Evolutionary conservation across 495 filamentous ascomycete species (phyloP), one percentile per base, ranked within the genome.

Genomic region (Aspergillus bertholletiae): DNA sequence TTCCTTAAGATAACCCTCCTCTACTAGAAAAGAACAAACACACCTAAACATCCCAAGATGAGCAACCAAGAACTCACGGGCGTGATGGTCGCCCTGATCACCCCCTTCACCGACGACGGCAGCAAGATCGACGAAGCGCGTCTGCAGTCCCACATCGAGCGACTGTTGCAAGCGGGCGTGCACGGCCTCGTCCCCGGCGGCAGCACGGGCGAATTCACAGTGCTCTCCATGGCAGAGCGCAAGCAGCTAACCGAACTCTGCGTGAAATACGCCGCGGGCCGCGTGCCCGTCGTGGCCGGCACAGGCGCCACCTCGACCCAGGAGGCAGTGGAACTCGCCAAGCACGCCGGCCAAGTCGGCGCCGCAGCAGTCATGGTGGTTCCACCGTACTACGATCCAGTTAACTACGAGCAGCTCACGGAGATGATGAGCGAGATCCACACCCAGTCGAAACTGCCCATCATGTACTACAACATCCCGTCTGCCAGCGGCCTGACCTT

Each of bases 131-230:
- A 72, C 50, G 58, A 59, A 27, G 13, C 24, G 21, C 62, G 69
- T 12, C 66, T 73, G 0, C 52, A 73, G 51, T 44, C 58, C n/a
- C 69, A 73, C 61, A 73, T 74, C 49, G 65, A 71, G 46, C 66
- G 60, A 58, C 56, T 73, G 24, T 60, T 72, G 50, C 43, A 52
- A 11, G 60, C 68, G 12, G 71, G 71, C 22, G 53, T 69, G 27
- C 71, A 74, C 56, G 71, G 71, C 40, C 71, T 74, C 39, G 69
- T 74, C 3, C 71, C 71, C 8, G 68, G 64, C 21, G 71, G 71
- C 34, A 70, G 66, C 63, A 74, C 71, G 3, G 71, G 70, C 43
- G 70, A 74, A 57, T 74, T 74, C 66, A 70, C 71, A 12, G 58
- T 58, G 20, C 37, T 74, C 45, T 49, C 56, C 32, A 39, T 56